Base-by-base conservation (phyloP, 2,329 filamentous ascomycete species). In the Phaeophleospora eucalypticola region DNA sequence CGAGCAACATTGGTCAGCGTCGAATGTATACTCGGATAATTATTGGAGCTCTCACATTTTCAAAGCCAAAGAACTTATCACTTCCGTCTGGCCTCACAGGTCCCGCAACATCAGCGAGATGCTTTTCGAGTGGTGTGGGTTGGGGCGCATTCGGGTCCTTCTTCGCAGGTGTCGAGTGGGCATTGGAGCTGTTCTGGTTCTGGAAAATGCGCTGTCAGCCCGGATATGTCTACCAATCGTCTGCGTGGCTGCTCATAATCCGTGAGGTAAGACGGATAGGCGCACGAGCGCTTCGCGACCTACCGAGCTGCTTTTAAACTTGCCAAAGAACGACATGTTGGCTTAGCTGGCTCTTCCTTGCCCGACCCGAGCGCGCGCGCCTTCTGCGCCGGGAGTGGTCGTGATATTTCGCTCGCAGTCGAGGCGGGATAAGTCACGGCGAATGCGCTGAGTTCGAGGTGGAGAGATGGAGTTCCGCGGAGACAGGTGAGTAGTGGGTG, bases 31-130 rank as follows among this genome's bases (percentile, higher is more conserved):
- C 7, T 38, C 36, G n/a, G 33, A 20, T n/a, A 35, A 14, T 10
- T 17, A 35, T 35, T n/a, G 7, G 16, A 21, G 54, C 42, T 76
- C 87, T 71, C 77, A 97, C 91, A 72, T 98, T 98, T 71, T 98
- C 93, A 67, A 97, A 85, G 14, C 93, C 93, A 71, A 94, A 97
- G 74, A 95, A 98, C 73, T 95, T 95, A 73, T 97, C 93, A 66
- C 87, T 95, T 44, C 93, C 93, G 70, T 97, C 90, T 58, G 79
- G 76, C 62, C 89, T 83, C 57, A 94, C 72, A 2, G 90, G 83
- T 3, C 89, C 90, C 49, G 87, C 83, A 67, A 89, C 86, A 68
- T 88, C 85, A 59, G 83, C 79, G 24, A 98, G 77, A 77, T 94
- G 86, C 74, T 89, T 82, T 69, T 84, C 80, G 27, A 84, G 66